Base-by-base conservation (phyloP, 306 rosid species). In the Corylus avellana region DNA sequence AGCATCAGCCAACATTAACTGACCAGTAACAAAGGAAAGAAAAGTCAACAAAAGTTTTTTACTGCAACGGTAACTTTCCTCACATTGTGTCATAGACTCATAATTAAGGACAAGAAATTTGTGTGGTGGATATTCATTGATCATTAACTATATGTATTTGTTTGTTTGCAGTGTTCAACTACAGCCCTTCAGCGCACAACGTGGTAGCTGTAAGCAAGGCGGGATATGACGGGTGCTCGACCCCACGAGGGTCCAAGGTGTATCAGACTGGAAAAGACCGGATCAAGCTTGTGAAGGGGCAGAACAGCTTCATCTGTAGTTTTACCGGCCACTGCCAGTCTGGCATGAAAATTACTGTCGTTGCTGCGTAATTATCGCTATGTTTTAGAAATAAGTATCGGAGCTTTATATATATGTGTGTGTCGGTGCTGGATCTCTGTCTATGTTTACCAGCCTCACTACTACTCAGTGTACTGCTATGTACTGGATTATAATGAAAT, bases 241-340 rank as follows among this genome's bases (percentile, higher is more conserved):
- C 87, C 5, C 92, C 92, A 35, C 54, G 4, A 55, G 86, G 89
- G 18, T 56, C 92, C 11, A 79, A 73, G 70, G 84, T 90, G 29
- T 90, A 7, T 25, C 29, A 22, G 0, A 80, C 88, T 1, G 97
- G 97, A 27, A 88, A 49, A 17, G 97, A 92, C 75, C 89, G 71
- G 73, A 83, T 92, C 81, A 87, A 56, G 74, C 92, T 92, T 8
- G 83, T 22, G 0, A 88, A 32, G 70, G 97, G 97, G 18, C 86
- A 72, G 44, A 90, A 87, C 81, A 88, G 59, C 76, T 92, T 92
- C 86, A 88, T 92, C 77, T 92, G 97, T 89, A 92, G 25, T 16
- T 77, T 2, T 70, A 20, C 77, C 0, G 91, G 92, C 25, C 97
- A 92, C 84, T 92, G 97, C 67, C 57, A 90, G 25, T 59, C 89